Evolutionary conservation across 2,329 filamentous ascomycete species (phyloP).

Genomic region (Atkinsonella texensis): DNA sequence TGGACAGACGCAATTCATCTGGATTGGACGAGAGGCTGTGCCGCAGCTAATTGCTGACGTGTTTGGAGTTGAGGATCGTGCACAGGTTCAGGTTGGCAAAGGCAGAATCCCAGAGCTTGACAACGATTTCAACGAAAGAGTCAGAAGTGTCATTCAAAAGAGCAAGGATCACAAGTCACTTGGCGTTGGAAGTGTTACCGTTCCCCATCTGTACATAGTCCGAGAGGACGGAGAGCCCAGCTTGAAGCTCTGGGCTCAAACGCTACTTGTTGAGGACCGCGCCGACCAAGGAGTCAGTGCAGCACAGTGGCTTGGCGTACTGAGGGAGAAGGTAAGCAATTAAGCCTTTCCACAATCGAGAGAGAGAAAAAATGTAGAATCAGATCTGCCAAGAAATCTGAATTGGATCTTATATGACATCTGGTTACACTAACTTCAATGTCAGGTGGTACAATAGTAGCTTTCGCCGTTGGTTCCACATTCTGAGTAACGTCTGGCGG

Average conservation of each 20-base stretch:
- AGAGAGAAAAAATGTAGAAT: not conserved
- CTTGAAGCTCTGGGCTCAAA: conserved; percentile 93
- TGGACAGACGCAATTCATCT: conserved; percentile 93
- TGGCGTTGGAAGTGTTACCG: conserved; percentile 83
- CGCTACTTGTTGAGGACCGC: conserved; percentile 84
- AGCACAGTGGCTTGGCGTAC: conserved; percentile 80
- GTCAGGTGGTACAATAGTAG: conserved; percentile 4
- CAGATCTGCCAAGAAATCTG: not conserved
- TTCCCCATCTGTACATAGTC: conserved; percentile 86
- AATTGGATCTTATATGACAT: not conserved
- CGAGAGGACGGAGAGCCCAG: conserved; percentile 93
- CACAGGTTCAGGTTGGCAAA: conserved; percentile 84
- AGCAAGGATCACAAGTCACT: conserved; percentile 76
- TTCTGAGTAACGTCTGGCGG: not conserved
- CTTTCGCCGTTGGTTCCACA: not conserved
- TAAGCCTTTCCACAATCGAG: not conserved
- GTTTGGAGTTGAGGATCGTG: conserved; percentile 76
- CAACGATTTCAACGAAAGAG: conserved; percentile 91
- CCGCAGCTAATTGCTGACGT: conserved; percentile 81
- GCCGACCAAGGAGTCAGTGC: conserved; percentile 90
- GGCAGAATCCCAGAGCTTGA: conserved; percentile 75
- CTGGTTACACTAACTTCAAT: not conserved
- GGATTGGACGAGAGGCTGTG: conserved; percentile 87
- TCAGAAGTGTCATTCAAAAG: conserved; percentile 84
- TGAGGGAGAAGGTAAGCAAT: conserved; percentile 77